Evolutionary conservation across 1,139 yeast genomes (phyloP), one percentile per base, ranked within the genome.

Genomic region (Lodderomyces pseudojiufengensis): DNA sequence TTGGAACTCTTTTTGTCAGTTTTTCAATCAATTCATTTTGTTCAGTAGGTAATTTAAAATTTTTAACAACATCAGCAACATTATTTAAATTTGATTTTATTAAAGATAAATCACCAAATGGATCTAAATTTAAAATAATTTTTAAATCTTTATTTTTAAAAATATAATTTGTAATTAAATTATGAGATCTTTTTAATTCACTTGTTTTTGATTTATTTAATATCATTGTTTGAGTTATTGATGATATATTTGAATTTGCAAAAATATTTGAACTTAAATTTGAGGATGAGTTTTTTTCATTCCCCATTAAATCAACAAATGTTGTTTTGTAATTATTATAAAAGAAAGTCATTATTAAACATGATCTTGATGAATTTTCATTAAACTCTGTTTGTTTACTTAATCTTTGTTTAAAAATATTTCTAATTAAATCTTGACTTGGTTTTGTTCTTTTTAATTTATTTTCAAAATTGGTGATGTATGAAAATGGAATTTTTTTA

Each of bases 291-390:
- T 28, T 33, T 39, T 53, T 55, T 39, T 61, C 65, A 41, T 56
- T 56, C 3, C 64, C 65, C 62, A 60, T 55, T 36, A 60, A 45
- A 32, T 63, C 67, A 34, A 62, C 52, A 33, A 55, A 53, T 2
- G 63, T 56, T 10, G 47, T 45, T 37, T 52, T 48, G 10, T 44
- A 42, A 26, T 48, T 50, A 28, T 49, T 49, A 24, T 48, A 46
- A 37, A 45, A 50, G 18, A 63, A 43, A 4, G 57, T 51, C 5
- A 62, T 42, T 7, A 63, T 49, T 36, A 63, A 47, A 39, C 64
- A 57, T 4, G 63, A 52, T 29, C 63, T 46, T 22, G 59, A 54
- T 9, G 63, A 54, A 24, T 45, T 47, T 2, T 43, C 35, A 31
- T 57, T 57, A 38, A 46, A 47, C 6, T 46, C 38, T 3, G 63